Percentiles rank a stretch among this genome's conserved stretches.
These are phyloP conservation scores for Yamadazyma triangularis DNA, from an alignment of 1,139 yeast genomes.

Conservation along the genomic window DNA sequence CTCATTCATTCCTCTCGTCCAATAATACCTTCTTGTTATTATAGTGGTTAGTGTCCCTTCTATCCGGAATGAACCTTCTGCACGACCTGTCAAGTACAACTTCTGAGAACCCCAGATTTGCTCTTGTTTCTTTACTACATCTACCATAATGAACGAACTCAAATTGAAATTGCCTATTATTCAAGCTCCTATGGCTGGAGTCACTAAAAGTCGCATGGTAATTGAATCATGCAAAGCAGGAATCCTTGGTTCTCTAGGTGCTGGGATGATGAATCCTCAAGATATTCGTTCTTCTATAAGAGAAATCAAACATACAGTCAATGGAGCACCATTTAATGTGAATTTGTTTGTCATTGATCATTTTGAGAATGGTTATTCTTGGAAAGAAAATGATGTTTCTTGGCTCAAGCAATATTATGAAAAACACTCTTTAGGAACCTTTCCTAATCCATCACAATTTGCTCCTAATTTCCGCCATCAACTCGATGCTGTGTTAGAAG, in stretches of 20 bases:
- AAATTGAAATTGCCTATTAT: constrained; percentile 28
- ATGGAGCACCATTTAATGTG: constrained; percentile 26
- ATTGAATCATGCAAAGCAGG: constrained; percentile 34
- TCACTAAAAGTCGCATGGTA: constrained; percentile 38
- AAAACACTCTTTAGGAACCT: constrained; percentile 21
- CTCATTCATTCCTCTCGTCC: no score
- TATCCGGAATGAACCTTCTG: no score
- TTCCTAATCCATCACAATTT: constrained; percentile 9
- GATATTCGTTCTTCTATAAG: constrained; percentile 9
- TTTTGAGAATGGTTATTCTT: constrained; percentile 7
- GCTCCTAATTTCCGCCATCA: neutral
- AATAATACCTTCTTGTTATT: no score
- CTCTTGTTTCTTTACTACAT: no score
- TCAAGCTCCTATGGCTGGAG: constrained; percentile 56
- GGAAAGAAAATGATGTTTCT: constrained; percentile 11
- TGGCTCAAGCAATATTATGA: constrained; percentile 20
- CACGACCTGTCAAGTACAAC: no score
- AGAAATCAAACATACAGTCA: constrained; percentile 11
- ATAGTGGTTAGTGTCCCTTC: no score
- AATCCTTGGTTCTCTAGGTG: constrained; percentile 43
- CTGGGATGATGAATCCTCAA: constrained; percentile 17
- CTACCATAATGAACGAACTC: no score
- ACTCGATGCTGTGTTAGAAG: constrained; percentile 8
- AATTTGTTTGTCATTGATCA: constrained; percentile 37
- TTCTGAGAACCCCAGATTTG: no score